Evolutionary conservation across 23 red algal species (phyloP), one percentile per base, ranked within the genome.

Genomic region (Chondrus crispus): DNA sequence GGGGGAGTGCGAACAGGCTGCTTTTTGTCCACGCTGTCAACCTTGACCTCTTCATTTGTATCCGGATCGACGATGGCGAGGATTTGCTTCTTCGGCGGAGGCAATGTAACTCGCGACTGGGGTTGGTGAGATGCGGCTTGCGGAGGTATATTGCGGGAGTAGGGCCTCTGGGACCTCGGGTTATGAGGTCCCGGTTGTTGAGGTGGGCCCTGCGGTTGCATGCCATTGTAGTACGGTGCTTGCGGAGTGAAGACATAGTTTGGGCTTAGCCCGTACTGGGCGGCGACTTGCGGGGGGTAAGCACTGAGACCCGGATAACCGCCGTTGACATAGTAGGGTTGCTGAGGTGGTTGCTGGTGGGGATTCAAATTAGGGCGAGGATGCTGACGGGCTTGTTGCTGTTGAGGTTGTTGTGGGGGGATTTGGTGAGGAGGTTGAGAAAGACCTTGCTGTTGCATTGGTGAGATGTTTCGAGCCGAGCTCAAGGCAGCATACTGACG

Each of bases 1-100:
- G 62, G 84, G 2, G 45, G 63, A 53, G 87, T 29, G 14, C 39
- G 20, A 26, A 36, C 40, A 0, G 6, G 30, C 32, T 26, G n/a
- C 37, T 42, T 42, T 24, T 24, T 46, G 38, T 22, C 20, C 26
- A 48, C 37, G 26, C 38, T 77, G 50, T 80, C 71, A 38, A 81
- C 60, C 47, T 90, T 90, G 46, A 90, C 74, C 46, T 90, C 87
- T 46, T 90, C 87, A 57, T 90, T 90, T 36, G 87, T 90, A 26
- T 80, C 87, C 9, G 87, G 87, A 44, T 90, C 87, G 74, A 90
- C 87, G 47, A 90, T 90, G 49, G 70, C 54, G 55, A 90, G 71
- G 36, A 90, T 90, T 22, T 41, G 68, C 40, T 90, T 90, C 16
- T 79, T 37, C 20, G 78, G 51, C 8, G 28, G 1, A 12, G 78